Evolutionary conservation across 2,329 filamentous ascomycete species (phyloP), one percentile per base, ranked within the genome.

Genomic region (Pseudocercospora macadamiae): DNA sequence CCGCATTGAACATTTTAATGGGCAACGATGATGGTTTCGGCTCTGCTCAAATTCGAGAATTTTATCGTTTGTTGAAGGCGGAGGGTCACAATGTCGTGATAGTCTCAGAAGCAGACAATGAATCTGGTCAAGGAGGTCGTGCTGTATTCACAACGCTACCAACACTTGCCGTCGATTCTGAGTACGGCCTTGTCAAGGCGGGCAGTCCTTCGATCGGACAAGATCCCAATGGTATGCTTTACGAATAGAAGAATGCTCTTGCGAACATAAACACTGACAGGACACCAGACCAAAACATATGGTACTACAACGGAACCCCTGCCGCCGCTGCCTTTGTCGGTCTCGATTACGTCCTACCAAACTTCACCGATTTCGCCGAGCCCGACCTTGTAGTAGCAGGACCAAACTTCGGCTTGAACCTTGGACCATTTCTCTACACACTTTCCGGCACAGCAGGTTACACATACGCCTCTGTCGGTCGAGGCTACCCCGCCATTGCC

Each of bases 281-380:
- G n/a, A n/a, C n/a, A n/a, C n/a, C 70, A 18, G 80, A 85, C 57
- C 73, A 74, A 53, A 77, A 83, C 60, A 83, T 86, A 62, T 86
- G 81, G 81, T 85, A 86, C 67, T 86, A 85, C 71, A 83, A 85
- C 54, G 83, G 83, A 19, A 86, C 83, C 0, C 82, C 83, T 0
- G 81, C 81, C 0, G 79, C 82, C 0, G 82, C 80, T 64, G 82
- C 81, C 1, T 81, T 84, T 57, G 80, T 86, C 4, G 82, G 78
- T 1, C 75, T 85, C 4, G 53, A 55, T n/a, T 56, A 55, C 45
- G 49, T 86, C 7, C 73, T 85, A 14, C 82, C 82, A 1, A 72
- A 68, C 12, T 81, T 77, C 66, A 77, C 75, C 61, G 74, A 79
- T 65, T 78, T 81, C 65, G 74, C 68, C n/a, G 75, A 75, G 1